phyloP scores from a whole-genome alignment of 2,329 filamentous ascomycete species.

The Leptosphaerulina australis region DNA sequence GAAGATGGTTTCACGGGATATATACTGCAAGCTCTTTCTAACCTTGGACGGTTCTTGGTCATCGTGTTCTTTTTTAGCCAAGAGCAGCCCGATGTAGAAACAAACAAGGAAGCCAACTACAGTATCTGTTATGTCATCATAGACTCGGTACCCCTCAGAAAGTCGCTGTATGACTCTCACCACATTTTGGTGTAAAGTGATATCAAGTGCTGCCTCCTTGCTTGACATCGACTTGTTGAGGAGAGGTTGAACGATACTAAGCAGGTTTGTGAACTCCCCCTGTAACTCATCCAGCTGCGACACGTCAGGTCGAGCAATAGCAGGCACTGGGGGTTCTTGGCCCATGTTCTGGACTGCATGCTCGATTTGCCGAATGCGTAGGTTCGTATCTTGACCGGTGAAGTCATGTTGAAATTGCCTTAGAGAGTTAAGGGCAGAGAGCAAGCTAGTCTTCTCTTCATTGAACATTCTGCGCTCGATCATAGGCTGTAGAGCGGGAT shows the following conservation, averaged over 20 bases:
- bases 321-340: slow-evolving; percentile 66
- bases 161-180: slow-evolving; percentile 73
- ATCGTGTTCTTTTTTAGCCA: slow-evolving; percentile 49
- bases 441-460: slow-evolving; percentile 62
- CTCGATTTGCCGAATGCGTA: slow-evolving; percentile 68
- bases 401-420: slow-evolving; percentile 69
- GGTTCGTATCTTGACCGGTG: slow-evolving; percentile 70
- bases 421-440: slow-evolving; percentile 65
- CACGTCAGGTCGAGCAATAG: slow-evolving; percentile 72
- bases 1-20: slow-evolving; percentile 42
- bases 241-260: slow-evolving; percentile 52
- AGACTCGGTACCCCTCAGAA: slow-evolving; percentile 71
- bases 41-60: slow-evolving; percentile 19
- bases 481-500: slow-evolving; percentile 69
- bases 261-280: slow-evolving; percentile 78
- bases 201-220: slow-evolving; percentile 36
- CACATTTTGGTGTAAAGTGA: slow-evolving; percentile 62
- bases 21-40: slow-evolving; percentile 31
- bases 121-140: slow-evolving; percentile 83
- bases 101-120: slow-evolving; percentile 80
- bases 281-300: slow-evolving; percentile 76
- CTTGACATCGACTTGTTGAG: slow-evolving; percentile 30
- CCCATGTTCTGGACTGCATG: slow-evolving; percentile 69
- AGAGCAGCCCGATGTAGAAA: slow-evolving; percentile 74
- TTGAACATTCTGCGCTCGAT: slow-evolving; percentile 68